Evolutionary conservation across 179 eudicot species (phyloP).

Genomic region (Monotropa hypopitys): DNA sequence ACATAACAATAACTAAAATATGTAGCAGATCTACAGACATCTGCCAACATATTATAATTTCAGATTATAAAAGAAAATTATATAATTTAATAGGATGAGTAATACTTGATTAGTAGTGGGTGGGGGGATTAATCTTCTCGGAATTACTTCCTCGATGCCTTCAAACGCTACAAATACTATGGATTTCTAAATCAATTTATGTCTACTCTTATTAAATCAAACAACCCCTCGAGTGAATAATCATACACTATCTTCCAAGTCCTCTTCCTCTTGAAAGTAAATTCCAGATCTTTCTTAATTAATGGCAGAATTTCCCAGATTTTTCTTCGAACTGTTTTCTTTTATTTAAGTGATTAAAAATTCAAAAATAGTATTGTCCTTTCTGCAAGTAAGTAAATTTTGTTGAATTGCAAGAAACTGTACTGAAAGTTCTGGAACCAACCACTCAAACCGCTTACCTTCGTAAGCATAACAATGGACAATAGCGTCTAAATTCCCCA

Average conservation of each 20-base stretch:
- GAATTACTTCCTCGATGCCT: too few species aligned
- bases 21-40: not conserved
- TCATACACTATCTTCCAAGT: not conserved
- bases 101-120: too few species aligned
- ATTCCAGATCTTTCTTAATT: not conserved
- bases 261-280: not conserved
- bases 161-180: too few species aligned
- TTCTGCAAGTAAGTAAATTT: not conserved
- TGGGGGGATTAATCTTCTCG: too few species aligned
- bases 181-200: not conserved
- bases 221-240: not conserved
- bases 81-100: too few species aligned
- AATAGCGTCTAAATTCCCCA: conserved; percentile 67
- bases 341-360: not conserved
- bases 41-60: not conserved
- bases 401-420: not conserved
- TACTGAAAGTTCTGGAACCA: too few species aligned
- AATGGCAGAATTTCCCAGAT: not conserved
- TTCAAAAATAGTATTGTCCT: not conserved
- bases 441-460: conserved; percentile 31
- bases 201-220: not conserved
- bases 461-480: conserved; percentile 65
- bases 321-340: not conserved
- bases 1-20: not conserved
- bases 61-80: too few species aligned